Base-by-base conservation (phyloP, 768 basidiomycete species). In the Obba rivulosa region DNA sequence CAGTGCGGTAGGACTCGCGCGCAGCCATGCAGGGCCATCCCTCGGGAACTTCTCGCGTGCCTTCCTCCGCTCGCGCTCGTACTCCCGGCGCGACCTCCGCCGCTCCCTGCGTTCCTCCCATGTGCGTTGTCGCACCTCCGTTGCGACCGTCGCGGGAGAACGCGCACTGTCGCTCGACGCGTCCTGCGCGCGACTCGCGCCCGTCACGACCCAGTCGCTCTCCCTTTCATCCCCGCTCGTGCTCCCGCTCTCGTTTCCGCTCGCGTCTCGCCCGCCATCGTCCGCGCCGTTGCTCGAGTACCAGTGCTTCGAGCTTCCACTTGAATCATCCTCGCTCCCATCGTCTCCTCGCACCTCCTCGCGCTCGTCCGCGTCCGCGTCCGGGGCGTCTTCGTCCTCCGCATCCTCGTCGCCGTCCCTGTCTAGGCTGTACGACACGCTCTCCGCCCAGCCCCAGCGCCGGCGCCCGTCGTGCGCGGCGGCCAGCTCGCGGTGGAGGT, bases 391-490 rank as follows among this genome's bases (percentile, higher is more conserved):
- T 37, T 49, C 23, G 9, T 56, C 41, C 25, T 51, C 38, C 41
- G 48, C 11, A 45, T 50, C 18, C 13, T 20, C 23, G 20, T 53
- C 41, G 43, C 46, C 22, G 14, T 48, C 44, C 37, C 62, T 59
- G 24, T 58, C 57, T 34, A 67, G 51, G 7, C 62, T 64, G 42
- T 64, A 58, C 10, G 60, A 60, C 23, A 59, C 55, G 53, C 60
- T 63, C 43, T 62, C 59, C 23, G 60, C 51, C 47, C 66, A 78
- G 9, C 74, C 75, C 68, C 69, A 76, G 34, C 58, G 62, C 14
- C 63, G 57, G 28, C 51, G 52, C 4, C 73, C 75, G 23, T 61
- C 62, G 47, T 69, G 62, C 48, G 66, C 48, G 25, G 62, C 52
- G 1, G 73, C 72, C 37, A 78, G 56, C 35, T 62, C 56, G 45